Evolutionary conservation across 768 basidiomycete genomes (phyloP).

Genomic region (Suillus luteus): DNA sequence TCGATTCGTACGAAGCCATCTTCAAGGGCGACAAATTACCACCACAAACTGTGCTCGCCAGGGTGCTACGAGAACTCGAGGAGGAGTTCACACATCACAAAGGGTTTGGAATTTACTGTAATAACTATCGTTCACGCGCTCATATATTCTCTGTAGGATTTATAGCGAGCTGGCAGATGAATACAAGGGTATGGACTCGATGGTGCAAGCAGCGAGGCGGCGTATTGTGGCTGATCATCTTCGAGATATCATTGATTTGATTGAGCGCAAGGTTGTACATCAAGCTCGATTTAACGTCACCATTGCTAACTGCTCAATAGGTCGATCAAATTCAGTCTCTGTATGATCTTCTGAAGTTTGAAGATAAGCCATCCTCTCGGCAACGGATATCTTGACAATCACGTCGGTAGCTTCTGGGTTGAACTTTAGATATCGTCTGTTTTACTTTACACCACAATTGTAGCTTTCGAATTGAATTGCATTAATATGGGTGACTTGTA

Average conservation of each 20-base stretch:
- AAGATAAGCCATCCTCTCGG: constrained; percentile 52
- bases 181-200: constrained; percentile 88
- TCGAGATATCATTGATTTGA: constrained; percentile 85
- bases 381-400: constrained; percentile 1
- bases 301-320: constrained; percentile 39
- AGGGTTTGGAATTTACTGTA: constrained; percentile 54
- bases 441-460: not conserved
- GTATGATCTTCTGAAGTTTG: constrained; percentile 80
- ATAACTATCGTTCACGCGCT: constrained; percentile 8
- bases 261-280: constrained; percentile 81
- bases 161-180: constrained; percentile 91
- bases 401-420: not conserved
- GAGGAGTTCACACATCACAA: constrained; percentile 96
- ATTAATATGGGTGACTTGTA: not conserved
- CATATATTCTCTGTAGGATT: constrained; percentile 53
- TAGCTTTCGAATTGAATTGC: constrained; percentile 1
- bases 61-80: constrained; percentile 86
- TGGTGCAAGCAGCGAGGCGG: constrained; percentile 76
- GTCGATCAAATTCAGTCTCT: constrained; percentile 94
- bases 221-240: constrained; percentile 88
- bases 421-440: not conserved
- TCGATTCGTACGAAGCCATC: constrained; percentile 12
- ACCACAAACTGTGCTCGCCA: constrained; percentile 83
- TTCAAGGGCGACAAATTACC: constrained; percentile 44
- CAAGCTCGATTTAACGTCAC: constrained; percentile 10